phyloP scores from a whole-genome alignment of 495 filamentous ascomycete genomes.

The Hyaloscypha finlandica region DNA sequence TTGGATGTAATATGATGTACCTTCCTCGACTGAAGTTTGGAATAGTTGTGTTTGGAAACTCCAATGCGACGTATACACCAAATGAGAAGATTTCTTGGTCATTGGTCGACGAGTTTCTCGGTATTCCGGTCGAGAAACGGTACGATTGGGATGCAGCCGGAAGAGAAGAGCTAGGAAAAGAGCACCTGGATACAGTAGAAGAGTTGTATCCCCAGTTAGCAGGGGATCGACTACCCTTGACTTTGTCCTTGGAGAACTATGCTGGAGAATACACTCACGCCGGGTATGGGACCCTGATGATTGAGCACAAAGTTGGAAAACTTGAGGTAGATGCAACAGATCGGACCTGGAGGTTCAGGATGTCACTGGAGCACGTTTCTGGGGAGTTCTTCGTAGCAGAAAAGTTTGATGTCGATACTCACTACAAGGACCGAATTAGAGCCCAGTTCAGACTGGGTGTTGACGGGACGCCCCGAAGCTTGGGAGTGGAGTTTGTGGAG shows the following conservation, averaged over 20 bases:
- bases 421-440: conserved; percentile 18
- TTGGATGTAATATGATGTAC: conserved; percentile 44
- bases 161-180: conserved; percentile 20
- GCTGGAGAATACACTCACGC: conserved; percentile 43
- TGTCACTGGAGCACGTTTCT: conserved; percentile 36
- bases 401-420: conserved; percentile 12
- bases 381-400: conserved; percentile 34
- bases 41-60: conserved; percentile 49
- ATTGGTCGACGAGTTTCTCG: conserved; percentile 44
- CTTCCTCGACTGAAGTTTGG: conserved; percentile 48
- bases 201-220: conserved; percentile 38
- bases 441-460: conserved; percentile 15
- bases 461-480: conserved; percentile 1
- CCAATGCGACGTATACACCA: conserved; percentile 31
- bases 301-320: conserved; percentile 26
- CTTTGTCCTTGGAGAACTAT: conserved; percentile 39
- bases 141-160: conserved; percentile 34
- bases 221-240: conserved; percentile 31
- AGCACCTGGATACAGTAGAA: conserved; percentile 31
- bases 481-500: conserved; percentile 13
- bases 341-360: conserved; percentile 12
- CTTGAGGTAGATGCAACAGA: conserved; percentile 18
- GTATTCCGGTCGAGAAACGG: conserved; percentile 32
- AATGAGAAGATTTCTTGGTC: conserved; percentile 37
- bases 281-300: conserved; percentile 40